phyloP scores from a whole-genome alignment of 179 eudicot species.

The Camellia oleifera region DNA sequence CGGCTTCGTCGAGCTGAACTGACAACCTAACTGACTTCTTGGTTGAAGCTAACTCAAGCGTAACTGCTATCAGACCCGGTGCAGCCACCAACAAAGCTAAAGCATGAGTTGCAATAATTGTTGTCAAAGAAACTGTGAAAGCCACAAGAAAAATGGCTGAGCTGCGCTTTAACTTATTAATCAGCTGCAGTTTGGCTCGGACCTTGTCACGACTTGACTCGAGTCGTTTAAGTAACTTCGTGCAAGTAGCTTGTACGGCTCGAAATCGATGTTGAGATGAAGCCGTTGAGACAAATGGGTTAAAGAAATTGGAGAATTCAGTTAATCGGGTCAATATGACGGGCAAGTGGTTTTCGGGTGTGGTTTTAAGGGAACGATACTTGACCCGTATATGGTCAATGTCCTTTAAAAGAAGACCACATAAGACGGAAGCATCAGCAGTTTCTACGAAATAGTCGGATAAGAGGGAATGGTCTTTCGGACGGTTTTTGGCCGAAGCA shows the following conservation, averaged over 20 bases:
- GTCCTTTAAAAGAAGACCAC: constrained; percentile 57
- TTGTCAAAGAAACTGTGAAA: constrained; percentile 44
- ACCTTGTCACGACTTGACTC: constrained; percentile 57
- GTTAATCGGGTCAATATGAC: constrained; percentile 29
- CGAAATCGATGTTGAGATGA: constrained; percentile 38
- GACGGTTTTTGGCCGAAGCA: constrained; percentile 14
- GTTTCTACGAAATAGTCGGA: constrained; percentile 61
- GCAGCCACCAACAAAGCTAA: constrained; percentile 53
- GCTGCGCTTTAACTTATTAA: constrained; percentile 40
- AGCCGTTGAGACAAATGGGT: constrained; percentile 50
- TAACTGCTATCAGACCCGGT: constrained; percentile 41
- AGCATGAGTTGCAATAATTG: constrained; percentile 48
- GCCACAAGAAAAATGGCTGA: constrained; percentile 52
- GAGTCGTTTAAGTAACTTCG: constrained; percentile 53
- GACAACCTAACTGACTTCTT: constrained; percentile 30
- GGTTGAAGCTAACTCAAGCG: constrained; percentile 29
- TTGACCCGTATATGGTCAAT: constrained; percentile 46
- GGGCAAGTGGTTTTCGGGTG: constrained; percentile 23
- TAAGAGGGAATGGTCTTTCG: constrained; percentile 44
- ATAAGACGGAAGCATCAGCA: constrained; percentile 58
- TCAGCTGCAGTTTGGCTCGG: constrained; percentile 36
- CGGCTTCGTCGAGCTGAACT: constrained; percentile 70
- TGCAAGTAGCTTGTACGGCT: constrained; percentile 50
- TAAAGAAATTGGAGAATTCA: constrained; percentile 42
- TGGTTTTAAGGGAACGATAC: constrained; percentile 37